phyloP scores from a whole-genome alignment of 2,329 filamentous ascomycete species.

The Paramyrothecium roridum region DNA sequence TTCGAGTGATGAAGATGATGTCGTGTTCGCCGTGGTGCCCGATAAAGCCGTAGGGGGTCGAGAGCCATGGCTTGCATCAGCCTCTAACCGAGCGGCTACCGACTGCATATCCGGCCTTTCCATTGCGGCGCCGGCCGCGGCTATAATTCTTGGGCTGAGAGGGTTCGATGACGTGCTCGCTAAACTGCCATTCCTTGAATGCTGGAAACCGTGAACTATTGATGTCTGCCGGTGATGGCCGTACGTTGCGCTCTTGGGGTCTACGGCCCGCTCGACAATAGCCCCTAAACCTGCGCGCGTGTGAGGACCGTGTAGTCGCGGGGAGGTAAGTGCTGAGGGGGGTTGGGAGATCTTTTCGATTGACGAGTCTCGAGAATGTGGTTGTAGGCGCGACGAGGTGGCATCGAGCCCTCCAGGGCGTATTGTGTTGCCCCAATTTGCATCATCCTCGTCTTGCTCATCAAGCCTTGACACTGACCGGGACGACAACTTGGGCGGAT shows the following conservation, averaged over 20 bases:
- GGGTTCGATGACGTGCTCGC: slow-evolving; percentile 78
- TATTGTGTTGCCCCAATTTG: slow-evolving; percentile 49
- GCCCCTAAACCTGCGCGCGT: slow-evolving; percentile 38
- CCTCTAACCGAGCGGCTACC: slow-evolving; percentile 40
- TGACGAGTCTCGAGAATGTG: slow-evolving; percentile 58
- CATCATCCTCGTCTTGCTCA: slow-evolving; percentile 49
- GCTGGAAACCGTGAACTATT: slow-evolving; percentile 94
- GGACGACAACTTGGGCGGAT: slow-evolving; percentile 49
- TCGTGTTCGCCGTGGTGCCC: slow-evolving; percentile 26
- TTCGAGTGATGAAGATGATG: slow-evolving; percentile 25
- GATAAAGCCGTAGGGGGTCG: slow-evolving; percentile 48
- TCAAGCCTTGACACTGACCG: slow-evolving; percentile 49
- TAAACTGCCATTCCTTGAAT: slow-evolving; percentile 85
- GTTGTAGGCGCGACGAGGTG: slow-evolving; percentile 33
- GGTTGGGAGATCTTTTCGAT: slow-evolving; percentile 46
- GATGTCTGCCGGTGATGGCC: slow-evolving; percentile 95
- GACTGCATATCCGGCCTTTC: slow-evolving; percentile 51
- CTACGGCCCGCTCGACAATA: slow-evolving; percentile 49
- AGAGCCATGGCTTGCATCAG: slow-evolving; percentile 32
- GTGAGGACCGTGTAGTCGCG: slow-evolving; percentile 35
- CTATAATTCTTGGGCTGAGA: slow-evolving; percentile 82
- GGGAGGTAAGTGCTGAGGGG: slow-evolving; percentile 26
- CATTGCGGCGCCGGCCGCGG: slow-evolving; percentile 58
- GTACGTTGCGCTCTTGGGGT: slow-evolving; percentile 57
- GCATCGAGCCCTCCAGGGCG: slow-evolving; percentile 40